phyloP scores from a whole-genome alignment of 805 yeast genomes.

The Wickerhamomyces bisporus region DNA sequence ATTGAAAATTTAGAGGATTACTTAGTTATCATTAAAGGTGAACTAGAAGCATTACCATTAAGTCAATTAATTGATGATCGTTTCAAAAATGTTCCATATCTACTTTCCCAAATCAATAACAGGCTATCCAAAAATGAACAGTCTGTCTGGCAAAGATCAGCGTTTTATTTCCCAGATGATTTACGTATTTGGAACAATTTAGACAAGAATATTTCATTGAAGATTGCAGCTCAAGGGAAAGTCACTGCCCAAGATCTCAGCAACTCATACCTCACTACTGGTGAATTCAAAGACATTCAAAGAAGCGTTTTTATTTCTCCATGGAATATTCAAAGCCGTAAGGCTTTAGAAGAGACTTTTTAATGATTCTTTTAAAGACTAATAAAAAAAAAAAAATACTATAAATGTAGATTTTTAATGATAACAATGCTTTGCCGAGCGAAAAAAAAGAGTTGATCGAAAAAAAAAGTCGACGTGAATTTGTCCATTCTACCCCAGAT shows the following conservation, averaged over 20 bases:
- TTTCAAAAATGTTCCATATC: conserved; percentile 49
- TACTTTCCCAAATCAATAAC: conserved; percentile 47
- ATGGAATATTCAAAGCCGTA: conserved; percentile 25
- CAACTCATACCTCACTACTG: conserved; percentile 42
- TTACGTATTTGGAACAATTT: conserved; percentile 65
- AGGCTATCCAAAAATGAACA: conserved; percentile 28
- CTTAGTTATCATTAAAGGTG: conserved; percentile 58
- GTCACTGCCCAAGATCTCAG: conserved; percentile 49
- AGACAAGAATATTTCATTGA: conserved; percentile 48
- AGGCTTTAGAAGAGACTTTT: neutral
- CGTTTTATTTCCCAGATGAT: conserved; percentile 71
- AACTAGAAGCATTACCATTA: conserved; percentile 49
- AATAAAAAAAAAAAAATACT: too few species aligned
- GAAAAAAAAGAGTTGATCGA: too few species aligned
- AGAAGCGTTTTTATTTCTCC: conserved; percentile 67
- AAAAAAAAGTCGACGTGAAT: too few species aligned
- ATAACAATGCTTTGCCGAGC: too few species aligned
- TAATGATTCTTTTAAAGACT: neutral
- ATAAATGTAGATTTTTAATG: too few species aligned
- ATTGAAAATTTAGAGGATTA: conserved; percentile 57
- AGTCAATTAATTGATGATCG: conserved; percentile 44
- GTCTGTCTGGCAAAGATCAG: conserved; percentile 59
- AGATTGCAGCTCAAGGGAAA: conserved; percentile 50
- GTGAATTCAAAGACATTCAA: conserved; percentile 52
- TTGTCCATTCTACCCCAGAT: conserved; percentile 1